Evolutionary conservation across 306 rosid genomes (phyloP).

Genomic region (Bauhinia variegata): DNA sequence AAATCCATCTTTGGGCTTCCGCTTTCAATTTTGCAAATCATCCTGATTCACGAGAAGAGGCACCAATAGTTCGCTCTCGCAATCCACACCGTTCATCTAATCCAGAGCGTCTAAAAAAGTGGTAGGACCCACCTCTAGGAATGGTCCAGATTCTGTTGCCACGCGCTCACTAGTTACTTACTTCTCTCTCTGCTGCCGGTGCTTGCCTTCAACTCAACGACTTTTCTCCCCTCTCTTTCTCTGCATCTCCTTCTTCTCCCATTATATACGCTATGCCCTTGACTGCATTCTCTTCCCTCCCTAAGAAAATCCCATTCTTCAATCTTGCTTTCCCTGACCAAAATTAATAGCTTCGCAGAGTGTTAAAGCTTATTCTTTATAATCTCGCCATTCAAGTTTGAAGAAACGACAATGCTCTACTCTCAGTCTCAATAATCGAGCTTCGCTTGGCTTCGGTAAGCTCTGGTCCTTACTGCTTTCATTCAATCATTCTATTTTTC

Average conservation of each 20-base stretch:
- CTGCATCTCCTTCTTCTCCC: neutral
- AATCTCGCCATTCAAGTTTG: conserved; percentile 3
- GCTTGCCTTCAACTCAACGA: neutral
- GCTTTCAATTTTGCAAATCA: no score
- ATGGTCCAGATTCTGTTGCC: conserved; percentile 14
- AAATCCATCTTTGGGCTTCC: neutral
- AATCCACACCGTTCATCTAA: conserved; percentile 3
- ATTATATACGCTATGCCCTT: conserved; percentile 28
- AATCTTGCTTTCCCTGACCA: neutral
- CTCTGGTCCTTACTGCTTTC: neutral
- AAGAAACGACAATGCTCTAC: conserved; percentile 22
- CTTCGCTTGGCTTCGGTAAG: conserved; percentile 22
- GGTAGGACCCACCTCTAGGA: conserved; percentile 9
- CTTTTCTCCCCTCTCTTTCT: conserved; percentile 21
- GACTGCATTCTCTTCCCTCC: neutral
- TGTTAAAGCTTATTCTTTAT: neutral
- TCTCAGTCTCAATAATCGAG: neutral
- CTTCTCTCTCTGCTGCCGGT: conserved; percentile 5
- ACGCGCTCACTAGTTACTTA: neutral
- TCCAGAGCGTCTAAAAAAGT: conserved; percentile 16
- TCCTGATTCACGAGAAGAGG: no score
- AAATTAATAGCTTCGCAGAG: neutral
- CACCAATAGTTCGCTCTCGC: no score
- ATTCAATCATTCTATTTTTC: neutral
- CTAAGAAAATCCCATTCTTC: conserved; percentile 12